A percentile compares a stretch with the other conserved stretches of the same genome.
Evolutionary conservation across 805 yeast species (phyloP).

Genomic region (Ogataea zsoltii): DNA sequence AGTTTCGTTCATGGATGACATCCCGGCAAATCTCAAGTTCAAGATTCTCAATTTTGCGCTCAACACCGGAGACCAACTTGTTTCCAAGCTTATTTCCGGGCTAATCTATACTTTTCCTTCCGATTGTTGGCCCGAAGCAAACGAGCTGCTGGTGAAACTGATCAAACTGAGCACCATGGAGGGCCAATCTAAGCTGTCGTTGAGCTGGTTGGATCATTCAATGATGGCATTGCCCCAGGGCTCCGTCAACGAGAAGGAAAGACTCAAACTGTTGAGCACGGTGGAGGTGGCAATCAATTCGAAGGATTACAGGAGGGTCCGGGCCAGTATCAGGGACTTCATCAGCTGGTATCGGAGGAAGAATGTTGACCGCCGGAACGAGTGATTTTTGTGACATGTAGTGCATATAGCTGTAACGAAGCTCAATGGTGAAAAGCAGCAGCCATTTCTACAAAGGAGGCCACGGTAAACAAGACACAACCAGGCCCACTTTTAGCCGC

Average conservation of each 20-base stretch:
- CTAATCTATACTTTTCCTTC: conserved; percentile 68
- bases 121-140: conserved; percentile 72
- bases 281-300: conserved; percentile 61
- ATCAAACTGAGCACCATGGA: conserved; percentile 54
- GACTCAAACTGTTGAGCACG: conserved; percentile 57
- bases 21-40: conserved; percentile 49
- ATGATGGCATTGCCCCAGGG: conserved; percentile 57
- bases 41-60: conserved; percentile 49
- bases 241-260: conserved; percentile 67
- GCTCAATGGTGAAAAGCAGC: no score
- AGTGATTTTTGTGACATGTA: neutral
- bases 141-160: conserved; percentile 67
- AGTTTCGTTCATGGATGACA: conserved; percentile 62
- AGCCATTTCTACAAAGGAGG: no score
- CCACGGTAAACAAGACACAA: no score
- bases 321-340: conserved; percentile 73
- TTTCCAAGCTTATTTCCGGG: conserved; percentile 59
- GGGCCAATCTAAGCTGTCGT: conserved; percentile 39
- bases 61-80: conserved; percentile 57
- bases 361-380: conserved; percentile 45
- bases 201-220: conserved; percentile 63
- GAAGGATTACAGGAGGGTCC: conserved; percentile 71
- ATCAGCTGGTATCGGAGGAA: conserved; percentile 81
- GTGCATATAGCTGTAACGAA: neutral
- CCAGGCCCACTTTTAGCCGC: no score